Conservation (phyloP, 768 basidiomycete species). For the Leccinum subgranulosum region DNA sequence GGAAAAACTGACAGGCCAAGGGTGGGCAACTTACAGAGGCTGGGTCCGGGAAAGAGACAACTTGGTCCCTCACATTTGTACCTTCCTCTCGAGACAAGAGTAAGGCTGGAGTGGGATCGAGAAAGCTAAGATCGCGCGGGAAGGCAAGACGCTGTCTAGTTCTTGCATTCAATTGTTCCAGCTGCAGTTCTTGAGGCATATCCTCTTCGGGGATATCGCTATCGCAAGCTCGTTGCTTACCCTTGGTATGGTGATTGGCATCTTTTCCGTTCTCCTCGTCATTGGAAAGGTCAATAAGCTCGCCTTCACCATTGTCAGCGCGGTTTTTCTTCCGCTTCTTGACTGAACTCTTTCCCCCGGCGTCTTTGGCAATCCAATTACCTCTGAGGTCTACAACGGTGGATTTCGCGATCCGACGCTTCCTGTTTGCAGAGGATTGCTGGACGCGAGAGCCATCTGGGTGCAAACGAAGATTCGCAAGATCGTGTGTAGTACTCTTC, state of each 20-base stretch:
- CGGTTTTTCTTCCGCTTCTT: slow-evolving; percentile 32
- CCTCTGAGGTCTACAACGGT: slow-evolving; percentile 46
- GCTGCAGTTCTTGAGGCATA: slow-evolving; percentile 10
- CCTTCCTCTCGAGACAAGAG: slow-evolving; percentile 11
- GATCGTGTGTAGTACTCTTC: slow-evolving; percentile 60
- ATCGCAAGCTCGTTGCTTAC: slow-evolving; percentile 24
- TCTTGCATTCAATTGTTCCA: slow-evolving; percentile 17
- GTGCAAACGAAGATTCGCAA: slow-evolving; percentile 60
- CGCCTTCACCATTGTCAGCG: slow-evolving; percentile 24
- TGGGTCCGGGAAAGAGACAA: slow-evolving; percentile 34
- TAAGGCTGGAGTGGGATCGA: slow-evolving; percentile 34
- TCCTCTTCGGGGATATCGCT: slow-evolving; percentile 7
- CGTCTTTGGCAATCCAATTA: slow-evolving; percentile 68
- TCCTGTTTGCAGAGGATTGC: slow-evolving; percentile 37
- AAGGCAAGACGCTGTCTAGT: slow-evolving; percentile 46
- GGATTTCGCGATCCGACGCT: slow-evolving; percentile 32
- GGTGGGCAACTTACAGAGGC: slow-evolving; percentile 46
- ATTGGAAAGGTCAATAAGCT: slow-evolving; percentile 20
- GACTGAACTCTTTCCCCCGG: slow-evolving; percentile 49
- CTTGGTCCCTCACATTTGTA: slow-evolving; percentile 1
- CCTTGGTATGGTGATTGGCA: slow-evolving; percentile 14
- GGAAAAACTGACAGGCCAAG: not conserved
- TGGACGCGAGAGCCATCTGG: slow-evolving; percentile 61
- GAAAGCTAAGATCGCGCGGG: slow-evolving; percentile 50
- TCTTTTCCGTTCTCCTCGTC: slow-evolving; percentile 21